Evolutionary conservation across 192 early-diverging fungal species (phyloP), one percentile per base, ranked within the genome.

Genomic region (Coemansia biformis): DNA sequence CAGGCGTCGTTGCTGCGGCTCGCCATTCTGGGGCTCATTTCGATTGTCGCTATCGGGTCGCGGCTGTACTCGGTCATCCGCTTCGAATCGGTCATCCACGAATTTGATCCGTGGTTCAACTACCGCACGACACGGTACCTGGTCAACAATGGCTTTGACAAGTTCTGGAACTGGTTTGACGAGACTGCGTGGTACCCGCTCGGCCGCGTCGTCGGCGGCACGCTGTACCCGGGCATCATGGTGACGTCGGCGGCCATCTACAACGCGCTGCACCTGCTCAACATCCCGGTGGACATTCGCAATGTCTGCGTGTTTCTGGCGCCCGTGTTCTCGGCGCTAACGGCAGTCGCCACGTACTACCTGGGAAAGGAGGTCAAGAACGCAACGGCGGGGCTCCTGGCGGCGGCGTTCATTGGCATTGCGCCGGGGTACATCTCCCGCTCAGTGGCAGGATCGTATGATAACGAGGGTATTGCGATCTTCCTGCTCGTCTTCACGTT

Each of bases 131-230:
- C 96, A 13, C 80, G 81, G 50, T 82, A 90, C 59, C 78, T 99
- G 7, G 94, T 95, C 19, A 80, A 92, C 55, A 81, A 92, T 46
- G 93, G 93, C 9, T 91, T 89, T 52, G 96, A 97, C 71, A 90
- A 96, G 46, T 99, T 99, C 63, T 92, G 92, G 84, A 99, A 98
- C 77, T 99, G 97, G 97, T 99, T 97, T 57, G 96, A 99, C 59
- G 88, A 93, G 70, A 81, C 90, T 13, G 92, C 93, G 6, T 99
- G 96, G 96, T 99, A 97, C 61, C 93, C 93, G 7, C 81, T 97
- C 32, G 93, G 97, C 43, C 90, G 97, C 55, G 97, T 97, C 17
- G 97, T 99, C 8, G 97, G 97, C 19, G 95, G 95, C 26, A 99
- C 97, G 0, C 85, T 99, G n/a, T 99, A 96, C 75, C 97, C 97